A percentile compares a stretch with the other conserved stretches of the same genome.
Conservation (phyloP, 208 protist species). For the Giardia duodenalis region DNA sequence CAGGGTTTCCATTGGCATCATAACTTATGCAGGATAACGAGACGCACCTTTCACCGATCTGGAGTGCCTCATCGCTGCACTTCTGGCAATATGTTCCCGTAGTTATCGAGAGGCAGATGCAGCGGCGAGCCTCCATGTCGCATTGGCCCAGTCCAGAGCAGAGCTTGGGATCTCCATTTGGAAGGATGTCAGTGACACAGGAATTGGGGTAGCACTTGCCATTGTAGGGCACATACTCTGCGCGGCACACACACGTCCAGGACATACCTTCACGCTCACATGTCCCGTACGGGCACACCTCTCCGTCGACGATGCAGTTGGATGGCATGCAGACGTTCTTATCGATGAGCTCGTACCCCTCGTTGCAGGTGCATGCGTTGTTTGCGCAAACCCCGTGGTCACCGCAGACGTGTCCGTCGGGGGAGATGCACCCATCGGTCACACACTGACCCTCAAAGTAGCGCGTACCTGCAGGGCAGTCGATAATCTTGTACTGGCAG, state of each 20-base stretch:
- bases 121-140: not conserved
- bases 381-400: not conserved
- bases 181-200: not conserved
- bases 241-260: not conserved
- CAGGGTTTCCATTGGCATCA: not conserved
- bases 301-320: not conserved
- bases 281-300: not conserved
- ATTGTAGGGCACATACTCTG: not conserved
- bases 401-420: not conserved
- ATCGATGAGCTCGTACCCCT: not conserved
- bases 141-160: not conserved
- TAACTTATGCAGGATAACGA: not conserved
- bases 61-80: not conserved
- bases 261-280: not conserved
- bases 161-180: not conserved
- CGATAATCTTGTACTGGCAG: not conserved
- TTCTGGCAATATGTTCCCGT: not conserved
- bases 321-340: not conserved
- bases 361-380: not conserved
- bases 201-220: not conserved
- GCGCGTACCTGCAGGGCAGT: not conserved
- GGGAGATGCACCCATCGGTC: not conserved
- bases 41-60: not conserved
- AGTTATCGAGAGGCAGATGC: not conserved
- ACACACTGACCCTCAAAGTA: not conserved